Percentiles rank a stretch among this genome's conserved stretches.
Evolutionary conservation across 495 filamentous ascomycete genomes (phyloP).

Genomic region (Tuber indicum): DNA sequence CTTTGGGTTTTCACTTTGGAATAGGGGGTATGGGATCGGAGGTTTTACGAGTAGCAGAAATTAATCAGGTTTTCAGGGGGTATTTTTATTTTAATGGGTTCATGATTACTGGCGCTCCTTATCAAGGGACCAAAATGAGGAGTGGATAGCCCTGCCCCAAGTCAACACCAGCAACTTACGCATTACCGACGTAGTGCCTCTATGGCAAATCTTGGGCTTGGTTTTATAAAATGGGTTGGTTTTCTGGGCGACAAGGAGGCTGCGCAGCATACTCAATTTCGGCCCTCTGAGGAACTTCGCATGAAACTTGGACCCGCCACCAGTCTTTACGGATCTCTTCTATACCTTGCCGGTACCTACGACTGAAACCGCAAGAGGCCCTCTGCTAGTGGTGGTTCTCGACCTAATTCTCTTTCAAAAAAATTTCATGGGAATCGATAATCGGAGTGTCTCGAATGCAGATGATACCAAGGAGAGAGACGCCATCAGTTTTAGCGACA

Average conservation of each 20-base stretch:
- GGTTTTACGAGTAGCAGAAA: background rate
- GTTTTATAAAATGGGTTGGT: background rate
- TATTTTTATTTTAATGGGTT: background rate
- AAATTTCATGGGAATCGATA: background rate
- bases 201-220: background rate
- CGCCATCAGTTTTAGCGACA: background rate
- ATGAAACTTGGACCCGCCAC: background rate
- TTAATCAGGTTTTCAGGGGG: background rate
- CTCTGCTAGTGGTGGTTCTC: background rate
- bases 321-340: background rate
- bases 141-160: background rate
- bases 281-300: background rate
- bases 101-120: background rate
- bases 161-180: background rate
- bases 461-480: background rate
- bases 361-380: background rate
- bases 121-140: background rate
- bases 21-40: background rate
- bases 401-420: background rate
- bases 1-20: background rate
- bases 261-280: background rate
- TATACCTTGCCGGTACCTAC: background rate
- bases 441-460: background rate
- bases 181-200: background rate
- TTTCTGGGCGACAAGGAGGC: background rate